Evolutionary conservation across 1,139 yeast genomes (phyloP), one percentile per base, ranked within the genome.

Genomic region (Yamadazyma sp.): DNA sequence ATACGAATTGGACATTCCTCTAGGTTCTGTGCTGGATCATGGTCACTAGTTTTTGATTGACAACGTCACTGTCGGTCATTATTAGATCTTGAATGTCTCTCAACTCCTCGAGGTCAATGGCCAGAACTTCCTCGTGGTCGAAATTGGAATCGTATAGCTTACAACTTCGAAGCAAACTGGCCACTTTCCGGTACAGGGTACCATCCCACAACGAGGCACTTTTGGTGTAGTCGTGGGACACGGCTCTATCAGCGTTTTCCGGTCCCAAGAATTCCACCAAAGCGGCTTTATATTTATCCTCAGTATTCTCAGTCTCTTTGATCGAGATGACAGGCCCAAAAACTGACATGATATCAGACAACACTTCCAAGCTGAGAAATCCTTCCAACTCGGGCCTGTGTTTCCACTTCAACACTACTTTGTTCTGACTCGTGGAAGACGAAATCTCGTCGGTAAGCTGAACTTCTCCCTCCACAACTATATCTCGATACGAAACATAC

Each of bases 131-230:
- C 4, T 31, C 31, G 12, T 23, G 17, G 7, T 23, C 39, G 10
- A 32, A 23, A 16, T 32, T 22, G 22, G 36, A 17, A 12, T 14
- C 25, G 26, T 32, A 34, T 14, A 12, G 36, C 10, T 46, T 46
- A 42, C 74, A 69, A n/a, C 54, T 60, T 53, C 78, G 53, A 15
- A 73, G 51, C 42, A 73, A 60, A 47, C 79, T 75, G 5, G 81
- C 77, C 34, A 74, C 45, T 48, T 69, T 74, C 18, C 79, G 47
- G 11, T 74, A 68, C 2, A 62, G 64, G 0, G 72, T 58, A 0
- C 69, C 66, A 50, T 77, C 77, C 82, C 82, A 77, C 31, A 67
- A 46, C 15, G 58, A 54, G 4, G 73, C 74, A 10, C 75, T 64
- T 26, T 53, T 48, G 3, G 59, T 56, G 51, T 69, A 77, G 47